Conservation (phyloP, 2,329 filamentous ascomycete genomes). For the Ceratocystis ficicola region DNA sequence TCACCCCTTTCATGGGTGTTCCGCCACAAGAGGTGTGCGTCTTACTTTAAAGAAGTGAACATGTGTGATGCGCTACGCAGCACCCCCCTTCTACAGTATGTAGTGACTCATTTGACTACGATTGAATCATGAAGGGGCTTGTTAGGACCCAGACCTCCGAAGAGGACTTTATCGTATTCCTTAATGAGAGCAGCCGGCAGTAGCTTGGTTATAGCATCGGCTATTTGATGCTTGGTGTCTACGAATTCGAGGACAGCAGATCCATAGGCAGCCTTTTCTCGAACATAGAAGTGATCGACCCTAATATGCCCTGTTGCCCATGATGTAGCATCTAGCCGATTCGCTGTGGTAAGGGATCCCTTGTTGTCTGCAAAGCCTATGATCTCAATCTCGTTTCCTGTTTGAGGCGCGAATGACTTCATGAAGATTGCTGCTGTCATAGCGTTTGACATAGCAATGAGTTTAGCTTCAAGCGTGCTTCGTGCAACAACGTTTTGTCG, state of each 20-base stretch:
- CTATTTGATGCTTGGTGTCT: not conserved
- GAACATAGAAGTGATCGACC: not conserved
- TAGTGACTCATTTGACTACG: too few relatives aligned
- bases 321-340: not conserved
- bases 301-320: not conserved
- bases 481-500: too few relatives aligned
- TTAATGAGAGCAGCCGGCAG: too few relatives aligned
- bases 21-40: too few relatives aligned
- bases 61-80: not conserved
- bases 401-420: not conserved
- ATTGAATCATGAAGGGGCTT: too few relatives aligned
- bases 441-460: too few relatives aligned
- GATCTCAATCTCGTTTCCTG: not conserved
- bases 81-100: not conserved
- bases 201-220: too few relatives aligned
- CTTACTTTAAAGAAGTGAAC: too few relatives aligned
- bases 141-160: too few relatives aligned
- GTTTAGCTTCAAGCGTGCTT: too few relatives aligned
- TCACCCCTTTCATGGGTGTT: too few relatives aligned
- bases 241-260: not conserved
- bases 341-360: not conserved
- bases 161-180: too few relatives aligned
- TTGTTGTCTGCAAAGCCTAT: not conserved
- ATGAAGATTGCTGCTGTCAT: not conserved
- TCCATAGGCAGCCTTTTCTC: not conserved